Base-by-base conservation (phyloP, 768 basidiomycete genomes). In the Pleurotus cornucopiae region DNA sequence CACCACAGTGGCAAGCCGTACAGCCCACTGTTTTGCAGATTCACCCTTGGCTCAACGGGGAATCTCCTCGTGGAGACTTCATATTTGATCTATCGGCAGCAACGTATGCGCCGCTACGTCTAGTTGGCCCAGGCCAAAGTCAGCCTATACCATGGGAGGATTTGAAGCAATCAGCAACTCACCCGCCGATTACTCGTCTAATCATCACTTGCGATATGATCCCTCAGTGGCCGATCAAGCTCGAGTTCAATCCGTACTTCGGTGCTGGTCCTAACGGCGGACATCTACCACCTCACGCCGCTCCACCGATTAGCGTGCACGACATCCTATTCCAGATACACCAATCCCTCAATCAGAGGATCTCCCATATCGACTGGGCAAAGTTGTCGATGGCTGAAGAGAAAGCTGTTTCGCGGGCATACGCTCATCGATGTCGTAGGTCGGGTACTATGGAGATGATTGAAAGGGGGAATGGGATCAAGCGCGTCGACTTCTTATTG, bases 161-260 rank as follows among this genome's bases (percentile, higher is more conserved):
- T 26, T 71, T 86, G 7, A 56, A 55, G 1, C 72, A 84, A 65
- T 70, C 76, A 3, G 86, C 84, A 14, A 84, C 83, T 6, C 71
- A 80, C 60, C 87, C 87, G 0, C 66, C 77, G 0, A 66, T 82
- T 48, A 76, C 74, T 7, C 74, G 70, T 37, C 75, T 88, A 61
- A 75, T 77, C n/a, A 82, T 89, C 62, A 63, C 75, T 0, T 82
- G 79, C 62, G 83, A 88, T 49, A 59, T 63, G 13, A 72, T 85
- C 48, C 81, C 83, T 0, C 62, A 77, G n/a, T 88, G 86, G 85
- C 80, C 83, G 12, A 74, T 88, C 52, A 76, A 80, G 56, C 66
- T 88, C 49, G 69, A 75, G 45, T 75, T 72, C 60, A 68, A 71
- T 9, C 58, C 69, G 30, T 44, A 64, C 38, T 53, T 58, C 25